Percentiles rank a stretch among this genome's conserved stretches.
These are phyloP conservation scores for Leucosporidium creatinivorum DNA, from an alignment of 768 basidiomycete genomes.

Conservation along the genomic window DNA sequence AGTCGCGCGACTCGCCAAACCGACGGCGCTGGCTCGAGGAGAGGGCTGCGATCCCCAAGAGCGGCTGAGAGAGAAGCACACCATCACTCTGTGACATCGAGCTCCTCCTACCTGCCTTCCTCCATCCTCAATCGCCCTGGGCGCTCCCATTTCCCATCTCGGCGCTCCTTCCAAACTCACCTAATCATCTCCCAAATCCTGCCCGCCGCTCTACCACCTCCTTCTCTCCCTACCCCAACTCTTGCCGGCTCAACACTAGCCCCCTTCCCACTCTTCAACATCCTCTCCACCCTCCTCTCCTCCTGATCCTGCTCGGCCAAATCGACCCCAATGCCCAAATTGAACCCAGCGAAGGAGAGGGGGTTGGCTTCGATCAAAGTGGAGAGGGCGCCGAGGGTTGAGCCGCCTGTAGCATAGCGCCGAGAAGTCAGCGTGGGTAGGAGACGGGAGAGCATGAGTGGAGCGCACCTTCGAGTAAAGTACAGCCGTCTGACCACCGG, in stretches of 20 bases:
- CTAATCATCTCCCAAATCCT: conserved; percentile 45
- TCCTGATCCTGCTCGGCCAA: conserved; percentile 37
- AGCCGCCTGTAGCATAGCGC: conserved; percentile 51
- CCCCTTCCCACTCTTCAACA: background rate
- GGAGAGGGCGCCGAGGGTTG: conserved; percentile 70
- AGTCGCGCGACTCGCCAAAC: background rate
- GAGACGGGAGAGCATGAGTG: conserved; percentile 28
- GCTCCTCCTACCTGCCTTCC: background rate
- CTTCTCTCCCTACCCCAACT: background rate
- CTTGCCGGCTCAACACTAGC: too few relatives aligned
- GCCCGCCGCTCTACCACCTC: conserved; percentile 42
- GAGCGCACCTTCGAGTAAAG: conserved; percentile 66
- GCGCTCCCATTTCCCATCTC: too few relatives aligned
- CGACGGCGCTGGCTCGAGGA: background rate
- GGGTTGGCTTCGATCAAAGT: conserved; percentile 56
- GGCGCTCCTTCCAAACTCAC: background rate
- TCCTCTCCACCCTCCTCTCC: conserved; percentile 46
- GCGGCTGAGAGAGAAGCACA: background rate
- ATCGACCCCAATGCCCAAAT: conserved; percentile 10
- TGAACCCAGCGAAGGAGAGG: conserved; percentile 24
- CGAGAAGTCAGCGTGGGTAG: too few relatives aligned
- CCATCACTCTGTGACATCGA: background rate
- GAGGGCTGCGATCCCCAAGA: background rate
- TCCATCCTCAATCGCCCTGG: too few relatives aligned
- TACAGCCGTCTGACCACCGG: conserved; percentile 70